A percentile compares a stretch with the other conserved stretches of the same genome.
These are phyloP conservation scores for Alternaria sp. DNA, from an alignment of 2,329 filamentous ascomycete genomes.

Conservation along the genomic window DNA sequence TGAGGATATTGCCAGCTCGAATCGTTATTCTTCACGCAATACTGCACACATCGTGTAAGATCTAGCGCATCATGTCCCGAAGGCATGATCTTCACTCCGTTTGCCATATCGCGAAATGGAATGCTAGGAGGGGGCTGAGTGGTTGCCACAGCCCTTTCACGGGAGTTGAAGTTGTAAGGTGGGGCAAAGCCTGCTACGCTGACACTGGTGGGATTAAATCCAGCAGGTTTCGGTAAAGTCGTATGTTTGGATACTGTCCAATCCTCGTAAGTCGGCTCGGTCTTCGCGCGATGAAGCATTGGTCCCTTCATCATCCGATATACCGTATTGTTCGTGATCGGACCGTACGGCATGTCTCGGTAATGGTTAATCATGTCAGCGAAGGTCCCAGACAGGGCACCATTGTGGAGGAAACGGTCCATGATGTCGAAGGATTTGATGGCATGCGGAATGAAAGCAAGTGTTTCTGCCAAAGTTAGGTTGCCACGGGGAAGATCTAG, in stretches of 20 bases:
- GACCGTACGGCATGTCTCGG: slow-evolving; percentile 17
- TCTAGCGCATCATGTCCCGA: slow-evolving; percentile 26
- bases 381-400: slow-evolving; percentile 10
- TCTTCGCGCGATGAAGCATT: slow-evolving; percentile 17
- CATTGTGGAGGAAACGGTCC: slow-evolving; percentile 33
- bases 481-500: slow-evolving; percentile 30
- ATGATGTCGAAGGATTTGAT: slow-evolving; percentile 32
- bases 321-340: slow-evolving; percentile 18
- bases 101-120: slow-evolving; percentile 22
- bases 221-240: slow-evolving; percentile 4
- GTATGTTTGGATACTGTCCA: slow-evolving; percentile 25
- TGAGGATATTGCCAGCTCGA: slow-evolving; percentile 28
- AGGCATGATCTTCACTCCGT: slow-evolving; percentile 21
- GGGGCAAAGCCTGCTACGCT: slow-evolving; percentile 24
- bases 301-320: slow-evolving; percentile 26
- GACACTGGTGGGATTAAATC: slow-evolving; percentile 19
- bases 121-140: slow-evolving; percentile 4
- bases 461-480: slow-evolving; percentile 32
- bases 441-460: slow-evolving; percentile 31
- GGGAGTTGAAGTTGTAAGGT: neutral
- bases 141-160: neutral
- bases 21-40: slow-evolving; percentile 18
- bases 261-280: slow-evolving; percentile 10
- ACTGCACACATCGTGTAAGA: slow-evolving; percentile 28
- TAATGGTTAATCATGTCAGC: slow-evolving; percentile 26